Percentiles rank a stretch among this genome's conserved stretches.
These are phyloP conservation scores for Solanum phureja DNA, from an alignment of 257 asterid genomes.

Conservation along the genomic window DNA sequence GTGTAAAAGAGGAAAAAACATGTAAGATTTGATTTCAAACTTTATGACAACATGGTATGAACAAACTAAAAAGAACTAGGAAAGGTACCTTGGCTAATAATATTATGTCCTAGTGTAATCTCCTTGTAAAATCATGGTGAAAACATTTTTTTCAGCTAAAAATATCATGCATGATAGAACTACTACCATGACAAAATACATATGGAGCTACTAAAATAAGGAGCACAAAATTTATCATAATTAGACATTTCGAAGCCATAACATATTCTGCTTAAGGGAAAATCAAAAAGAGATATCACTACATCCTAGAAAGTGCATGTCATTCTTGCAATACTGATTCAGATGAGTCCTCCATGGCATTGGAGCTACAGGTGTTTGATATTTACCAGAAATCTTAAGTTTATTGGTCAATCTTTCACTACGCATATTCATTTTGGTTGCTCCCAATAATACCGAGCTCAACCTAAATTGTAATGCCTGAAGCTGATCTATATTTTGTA, in stretches of 20 bases:
- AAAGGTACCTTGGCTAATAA: too few species aligned
- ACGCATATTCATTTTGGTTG: constrained; percentile 13
- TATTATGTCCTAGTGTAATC: too few species aligned
- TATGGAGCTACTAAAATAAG: constrained; percentile 23
- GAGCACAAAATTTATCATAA: constrained; percentile 10
- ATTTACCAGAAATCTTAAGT: constrained; percentile 11
- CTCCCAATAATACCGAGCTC: constrained; percentile 10
- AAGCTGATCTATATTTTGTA: constrained; percentile 35
- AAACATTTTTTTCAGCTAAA: background rate
- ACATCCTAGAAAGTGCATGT: constrained; percentile 75
- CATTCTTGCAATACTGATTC: constrained; percentile 67
- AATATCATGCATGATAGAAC: background rate
- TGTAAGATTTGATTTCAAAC: too few species aligned
- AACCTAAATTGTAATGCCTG: constrained; percentile 31
- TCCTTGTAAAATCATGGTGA: too few species aligned
- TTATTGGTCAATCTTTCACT: constrained; percentile 18
- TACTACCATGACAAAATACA: background rate
- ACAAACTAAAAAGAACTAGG: too few species aligned
- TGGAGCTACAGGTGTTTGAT: constrained; percentile 31
- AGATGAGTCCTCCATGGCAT: constrained; percentile 61
- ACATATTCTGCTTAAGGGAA: too few species aligned
- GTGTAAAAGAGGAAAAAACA: too few species aligned
- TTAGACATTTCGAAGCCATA: background rate
- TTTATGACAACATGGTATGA: too few species aligned
- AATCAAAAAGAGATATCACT: constrained; percentile 1